Evolutionary conservation across 345 rosid genomes (phyloP), one percentile per base, ranked within the genome.

Genomic region (Bretschneidera sinensis): DNA sequence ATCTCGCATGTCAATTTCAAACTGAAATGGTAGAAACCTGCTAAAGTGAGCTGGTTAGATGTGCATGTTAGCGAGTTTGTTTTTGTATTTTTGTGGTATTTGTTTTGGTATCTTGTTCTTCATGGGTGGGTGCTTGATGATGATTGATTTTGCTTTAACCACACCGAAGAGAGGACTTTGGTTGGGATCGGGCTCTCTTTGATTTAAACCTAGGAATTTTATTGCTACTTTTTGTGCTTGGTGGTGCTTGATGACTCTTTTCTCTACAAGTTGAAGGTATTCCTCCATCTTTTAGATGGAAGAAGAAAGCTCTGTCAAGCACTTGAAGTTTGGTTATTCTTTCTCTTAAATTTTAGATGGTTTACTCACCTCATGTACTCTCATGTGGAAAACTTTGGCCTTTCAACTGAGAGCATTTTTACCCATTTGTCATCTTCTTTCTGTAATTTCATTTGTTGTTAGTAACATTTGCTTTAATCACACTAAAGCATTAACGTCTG

Each of bases 71-170:
- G 6, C 45, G 45, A 11, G 16, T 39, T 39, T 11, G 10, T 1
- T 11, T 9, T 39, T 28, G 5, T 28, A 28, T 28, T 28, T 28
- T 8, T 28, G n/a, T n/a, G n/a, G n/a, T n/a, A n/a, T n/a, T n/a
- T n/a, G n/a, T 28, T 28, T 8, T 28, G 33, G 33, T 8, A 28
- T 28, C 8, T 28, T 28, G 33, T 28, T 5, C 10, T 39, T 39
- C 16, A 5, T 2, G 21, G 9, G 53, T 34, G 2, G n/a, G 19
- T 74, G 83, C 85, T 84, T 79, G 17, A 56, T 81, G 89, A 84
- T 76, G 89, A 84, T 81, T 48, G 62, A 69, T 54, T 71, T 66
- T 74, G 86, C 86, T 81, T 84, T 84, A 84, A 84, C 83, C 86
- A 81, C 84, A 81, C 85, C 31, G 83, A 81, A 75, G 35, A 53